A percentile compares a stretch with the other conserved stretches of the same genome.
phyloP scores from a whole-genome alignment of 495 filamentous ascomycete genomes.

The Trichocladium uniseriatum region DNA sequence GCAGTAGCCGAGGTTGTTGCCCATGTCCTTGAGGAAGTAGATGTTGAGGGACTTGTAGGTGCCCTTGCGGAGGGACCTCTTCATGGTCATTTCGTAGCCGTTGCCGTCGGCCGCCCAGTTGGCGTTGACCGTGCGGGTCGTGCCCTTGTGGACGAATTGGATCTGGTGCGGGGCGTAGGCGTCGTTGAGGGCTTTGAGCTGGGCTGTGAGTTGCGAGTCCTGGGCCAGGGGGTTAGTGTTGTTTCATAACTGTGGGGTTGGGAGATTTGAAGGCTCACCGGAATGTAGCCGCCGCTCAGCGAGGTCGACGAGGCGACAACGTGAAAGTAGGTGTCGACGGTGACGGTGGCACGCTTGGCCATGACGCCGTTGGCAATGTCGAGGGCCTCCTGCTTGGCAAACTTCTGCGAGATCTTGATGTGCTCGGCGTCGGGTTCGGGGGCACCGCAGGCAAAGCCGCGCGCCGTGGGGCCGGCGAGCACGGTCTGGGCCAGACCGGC shows the following conservation, averaged over 20 bases:
- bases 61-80: slow-evolving; percentile 49
- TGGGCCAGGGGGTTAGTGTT: slow-evolving; percentile 1
- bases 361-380: slow-evolving; percentile 15
- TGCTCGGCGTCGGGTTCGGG: slow-evolving; percentile 33
- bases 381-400: slow-evolving; percentile 21
- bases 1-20: slow-evolving; percentile 49
- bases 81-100: slow-evolving; percentile 45
- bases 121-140: slow-evolving; percentile 48
- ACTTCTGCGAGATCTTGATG: slow-evolving; percentile 21
- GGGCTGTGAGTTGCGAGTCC: slow-evolving; percentile 29
- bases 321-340: slow-evolving; percentile 53
- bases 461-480: slow-evolving; percentile 17
- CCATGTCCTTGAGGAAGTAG: slow-evolving; percentile 50
- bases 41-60: slow-evolving; percentile 53
- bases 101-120: slow-evolving; percentile 43
- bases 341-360: slow-evolving; percentile 23
- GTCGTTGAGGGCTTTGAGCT: slow-evolving; percentile 41
- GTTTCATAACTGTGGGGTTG: neutral
- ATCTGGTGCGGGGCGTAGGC: slow-evolving; percentile 45
- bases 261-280: slow-evolving; percentile 20
- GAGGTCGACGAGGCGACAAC: slow-evolving; percentile 42
- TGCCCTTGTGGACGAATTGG: slow-evolving; percentile 43
- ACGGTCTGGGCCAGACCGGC: slow-evolving; percentile 25
- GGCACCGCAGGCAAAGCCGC: slow-evolving; percentile 29
- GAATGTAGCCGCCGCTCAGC: slow-evolving; percentile 43